Percentiles rank a stretch among this genome's conserved stretches.
Evolutionary conservation across 345 rosid genomes (phyloP).

Genomic region (Populus nigra): DNA sequence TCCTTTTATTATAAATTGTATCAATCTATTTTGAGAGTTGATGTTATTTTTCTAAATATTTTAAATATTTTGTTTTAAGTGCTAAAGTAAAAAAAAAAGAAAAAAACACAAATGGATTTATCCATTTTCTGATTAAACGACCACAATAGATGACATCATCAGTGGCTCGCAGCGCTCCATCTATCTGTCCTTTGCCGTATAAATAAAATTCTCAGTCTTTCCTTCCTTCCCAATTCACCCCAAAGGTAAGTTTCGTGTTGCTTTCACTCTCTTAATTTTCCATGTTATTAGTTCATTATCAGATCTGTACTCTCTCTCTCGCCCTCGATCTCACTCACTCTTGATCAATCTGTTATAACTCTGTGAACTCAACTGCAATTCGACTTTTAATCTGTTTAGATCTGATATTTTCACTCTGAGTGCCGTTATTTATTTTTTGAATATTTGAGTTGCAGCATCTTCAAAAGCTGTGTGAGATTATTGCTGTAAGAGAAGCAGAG

Average conservation of each 20-base stretch:
- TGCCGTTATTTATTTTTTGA: background rate
- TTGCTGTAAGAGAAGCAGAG: slow-evolving; percentile 6
- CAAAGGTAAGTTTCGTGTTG: slow-evolving; percentile 11
- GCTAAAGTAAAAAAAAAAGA: too few species aligned
- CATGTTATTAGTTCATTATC: background rate
- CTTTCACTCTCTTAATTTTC: background rate
- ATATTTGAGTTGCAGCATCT: background rate
- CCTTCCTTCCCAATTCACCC: background rate
- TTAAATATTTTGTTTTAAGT: too few species aligned
- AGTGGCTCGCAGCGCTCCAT: too few species aligned
- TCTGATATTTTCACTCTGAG: background rate
- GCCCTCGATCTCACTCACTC: background rate
- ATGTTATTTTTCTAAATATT: too few species aligned
- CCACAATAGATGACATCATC: background rate
- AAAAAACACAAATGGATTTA: background rate
- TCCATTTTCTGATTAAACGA: background rate
- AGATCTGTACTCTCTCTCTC: slow-evolving; percentile 24
- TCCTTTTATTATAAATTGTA: too few species aligned
- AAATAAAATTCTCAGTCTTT: background rate
- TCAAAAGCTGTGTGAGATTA: background rate
- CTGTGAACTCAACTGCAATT: background rate
- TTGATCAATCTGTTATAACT: background rate
- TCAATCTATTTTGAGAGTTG: accelerated
- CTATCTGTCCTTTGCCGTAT: background rate
- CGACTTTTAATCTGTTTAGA: background rate